These are phyloP conservation scores for Vigna radiata DNA, from an alignment of 306 rosid genomes.

Conservation along the genomic window DNA sequence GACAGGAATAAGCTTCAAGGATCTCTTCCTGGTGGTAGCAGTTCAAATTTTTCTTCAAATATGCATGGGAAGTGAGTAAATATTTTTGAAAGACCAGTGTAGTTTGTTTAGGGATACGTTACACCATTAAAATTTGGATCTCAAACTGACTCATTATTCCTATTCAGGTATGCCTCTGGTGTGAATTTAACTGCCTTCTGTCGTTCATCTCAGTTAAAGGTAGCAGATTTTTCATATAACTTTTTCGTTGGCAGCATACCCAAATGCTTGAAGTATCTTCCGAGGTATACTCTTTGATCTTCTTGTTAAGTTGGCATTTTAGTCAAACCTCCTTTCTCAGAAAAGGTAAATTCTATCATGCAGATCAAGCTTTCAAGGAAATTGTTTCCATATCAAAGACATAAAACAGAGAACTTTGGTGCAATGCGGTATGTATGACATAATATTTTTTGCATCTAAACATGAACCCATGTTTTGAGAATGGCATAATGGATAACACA, in stretches of 20 bases:
- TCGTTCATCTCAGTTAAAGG: constrained; percentile 64
- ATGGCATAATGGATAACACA: background rate
- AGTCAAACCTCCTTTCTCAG: constrained; percentile 30
- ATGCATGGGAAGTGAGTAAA: constrained; percentile 68
- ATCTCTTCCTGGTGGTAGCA: constrained; percentile 62
- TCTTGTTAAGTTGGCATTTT: constrained; percentile 36
- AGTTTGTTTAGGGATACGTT: constrained; percentile 18
- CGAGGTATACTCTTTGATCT: constrained; percentile 59
- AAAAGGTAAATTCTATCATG: constrained; percentile 28
- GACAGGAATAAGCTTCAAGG: constrained; percentile 95
- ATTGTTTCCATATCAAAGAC: constrained; percentile 73
- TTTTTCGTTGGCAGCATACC: constrained; percentile 92
- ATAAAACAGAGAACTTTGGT: constrained; percentile 69
- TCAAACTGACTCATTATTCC: constrained; percentile 37
- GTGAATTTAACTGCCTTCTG: constrained; percentile 70
- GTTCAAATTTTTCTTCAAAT: constrained; percentile 50
- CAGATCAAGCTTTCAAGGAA: constrained; percentile 95
- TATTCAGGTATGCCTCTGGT: constrained; percentile 74
- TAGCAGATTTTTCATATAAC: constrained; percentile 91
- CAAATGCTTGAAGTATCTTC: constrained; percentile 84
- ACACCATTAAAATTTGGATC: constrained; percentile 25
- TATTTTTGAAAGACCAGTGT: background rate
- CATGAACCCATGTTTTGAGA: background rate
- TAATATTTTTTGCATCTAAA: constrained; percentile 28
- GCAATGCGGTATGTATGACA: constrained; percentile 70